Conservation (phyloP, 306 rosid genomes). For the Vigna trinervia region DNA sequence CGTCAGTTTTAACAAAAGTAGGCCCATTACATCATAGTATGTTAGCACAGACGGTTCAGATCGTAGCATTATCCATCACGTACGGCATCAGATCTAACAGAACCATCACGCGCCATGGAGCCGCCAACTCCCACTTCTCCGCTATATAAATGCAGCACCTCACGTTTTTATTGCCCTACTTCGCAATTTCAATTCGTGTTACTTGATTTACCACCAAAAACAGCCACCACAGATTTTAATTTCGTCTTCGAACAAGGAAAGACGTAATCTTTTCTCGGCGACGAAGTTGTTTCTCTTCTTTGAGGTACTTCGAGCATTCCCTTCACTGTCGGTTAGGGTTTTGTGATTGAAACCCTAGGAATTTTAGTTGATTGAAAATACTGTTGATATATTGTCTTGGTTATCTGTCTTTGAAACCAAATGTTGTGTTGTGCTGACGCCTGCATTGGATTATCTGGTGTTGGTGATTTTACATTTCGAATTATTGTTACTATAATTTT, state of each 20-base stretch:
- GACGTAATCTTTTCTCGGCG: conserved; percentile 20
- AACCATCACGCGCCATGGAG: conserved; percentile 20
- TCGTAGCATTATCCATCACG: conserved; percentile 13
- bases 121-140: conserved; percentile 33
- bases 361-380: neutral
- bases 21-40: conserved; percentile 28
- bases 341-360: conserved; percentile 56
- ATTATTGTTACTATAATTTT: neutral
- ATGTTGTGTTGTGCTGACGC: neutral
- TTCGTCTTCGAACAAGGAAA: neutral
- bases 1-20: neutral
- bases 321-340: conserved; percentile 50
- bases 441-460: neutral
- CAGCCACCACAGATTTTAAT: conserved; percentile 7
- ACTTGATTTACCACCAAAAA: conserved; percentile 42
- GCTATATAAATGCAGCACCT: conserved; percentile 34
- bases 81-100: conserved; percentile 38
- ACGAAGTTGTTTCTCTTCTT: conserved; percentile 40
- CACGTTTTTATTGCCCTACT: conserved; percentile 42
- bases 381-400: neutral
- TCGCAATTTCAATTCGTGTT: neutral
- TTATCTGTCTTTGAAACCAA: neutral
- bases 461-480: conserved; percentile 7
- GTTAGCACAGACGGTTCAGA: conserved; percentile 25
- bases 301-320: conserved; percentile 40